Conservation (phyloP, 2,329 filamentous ascomycete species). For the Metarhizium robertsii region DNA sequence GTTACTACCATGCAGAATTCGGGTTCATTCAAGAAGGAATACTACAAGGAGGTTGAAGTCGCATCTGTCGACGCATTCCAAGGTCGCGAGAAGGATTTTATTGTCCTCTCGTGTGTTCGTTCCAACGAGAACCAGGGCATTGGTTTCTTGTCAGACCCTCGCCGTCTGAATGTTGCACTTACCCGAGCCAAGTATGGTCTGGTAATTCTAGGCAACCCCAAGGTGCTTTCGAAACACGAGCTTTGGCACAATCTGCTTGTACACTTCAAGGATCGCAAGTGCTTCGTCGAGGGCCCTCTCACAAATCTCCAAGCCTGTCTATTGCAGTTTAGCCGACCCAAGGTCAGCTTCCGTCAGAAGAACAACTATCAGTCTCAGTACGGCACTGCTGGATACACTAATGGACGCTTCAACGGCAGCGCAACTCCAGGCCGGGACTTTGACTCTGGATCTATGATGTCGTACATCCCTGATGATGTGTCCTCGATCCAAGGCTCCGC, state of each 20-base stretch:
- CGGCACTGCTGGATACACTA: conserved; percentile 29
- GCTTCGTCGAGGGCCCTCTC: conserved; percentile 88
- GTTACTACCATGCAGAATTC: conserved; percentile 99
- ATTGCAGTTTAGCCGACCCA: conserved; percentile 88
- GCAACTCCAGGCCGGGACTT: conserved; percentile 40
- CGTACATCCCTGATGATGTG: conserved; percentile 94
- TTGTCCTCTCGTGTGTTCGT: conserved; percentile 92
- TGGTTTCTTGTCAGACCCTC: conserved; percentile 94
- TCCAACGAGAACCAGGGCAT: conserved; percentile 99
- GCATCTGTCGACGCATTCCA: conserved; percentile 98
- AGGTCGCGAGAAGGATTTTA: conserved; percentile 97
- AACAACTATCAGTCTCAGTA: conserved; percentile 67
- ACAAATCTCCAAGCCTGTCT: conserved; percentile 94
- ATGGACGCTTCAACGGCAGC: conserved; percentile 30
- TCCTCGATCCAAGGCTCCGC: conserved; percentile 92
- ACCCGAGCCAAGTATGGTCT: conserved; percentile 95
- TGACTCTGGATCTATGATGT: conserved; percentile 82
- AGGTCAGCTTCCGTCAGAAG: conserved; percentile 86
- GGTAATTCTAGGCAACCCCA: conserved; percentile 94
- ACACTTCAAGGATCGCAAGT: conserved; percentile 96
- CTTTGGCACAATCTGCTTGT: conserved; percentile 92
- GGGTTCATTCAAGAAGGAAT: conserved; percentile 95
- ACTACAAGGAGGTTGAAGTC: conserved; percentile 97
- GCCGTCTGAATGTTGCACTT: conserved; percentile 92
- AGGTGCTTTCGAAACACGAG: conserved; percentile 94